Evolutionary conservation across 805 yeast species (phyloP).

Genomic region (Sugiyamaella lignohabitans): DNA sequence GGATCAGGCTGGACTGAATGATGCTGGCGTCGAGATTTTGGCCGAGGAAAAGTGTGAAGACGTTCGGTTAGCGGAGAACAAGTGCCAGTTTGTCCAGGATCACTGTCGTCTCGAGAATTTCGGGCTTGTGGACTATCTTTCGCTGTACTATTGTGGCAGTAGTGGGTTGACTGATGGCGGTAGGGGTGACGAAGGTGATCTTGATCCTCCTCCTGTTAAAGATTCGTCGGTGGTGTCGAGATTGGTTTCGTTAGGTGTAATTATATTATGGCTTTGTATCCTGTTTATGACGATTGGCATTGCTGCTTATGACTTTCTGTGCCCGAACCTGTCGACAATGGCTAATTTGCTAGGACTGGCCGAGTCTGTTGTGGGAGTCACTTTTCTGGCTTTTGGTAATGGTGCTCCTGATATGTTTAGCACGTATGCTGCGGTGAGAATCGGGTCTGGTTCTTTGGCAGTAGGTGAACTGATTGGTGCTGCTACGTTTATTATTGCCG

Average conservation of each 20-base stretch:
- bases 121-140: constrained; percentile 37
- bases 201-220: too few relatives aligned
- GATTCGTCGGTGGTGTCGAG: neutral
- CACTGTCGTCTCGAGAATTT: constrained; percentile 32
- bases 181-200: too few relatives aligned
- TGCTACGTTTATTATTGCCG: constrained; percentile 71
- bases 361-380: constrained; percentile 77
- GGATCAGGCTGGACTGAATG: too few relatives aligned
- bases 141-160: constrained; percentile 24
- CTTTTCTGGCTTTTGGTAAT: constrained; percentile 84
- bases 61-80: constrained; percentile 22
- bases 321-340: constrained; percentile 68
- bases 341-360: constrained; percentile 58
- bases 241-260: neutral
- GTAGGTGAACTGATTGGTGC: constrained; percentile 91
- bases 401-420: constrained; percentile 87
- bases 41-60: too few relatives aligned
- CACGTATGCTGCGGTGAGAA: constrained; percentile 72
- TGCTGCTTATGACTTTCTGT: constrained; percentile 74
- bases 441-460: constrained; percentile 70
- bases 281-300: constrained; percentile 63
- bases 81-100: constrained; percentile 35
- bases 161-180: too few relatives aligned
- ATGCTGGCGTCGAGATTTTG: too few relatives aligned
- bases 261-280: constrained; percentile 30